phyloP scores from a whole-genome alignment of 139 green algal species.

The Cymbomonas tetramitiformis region DNA sequence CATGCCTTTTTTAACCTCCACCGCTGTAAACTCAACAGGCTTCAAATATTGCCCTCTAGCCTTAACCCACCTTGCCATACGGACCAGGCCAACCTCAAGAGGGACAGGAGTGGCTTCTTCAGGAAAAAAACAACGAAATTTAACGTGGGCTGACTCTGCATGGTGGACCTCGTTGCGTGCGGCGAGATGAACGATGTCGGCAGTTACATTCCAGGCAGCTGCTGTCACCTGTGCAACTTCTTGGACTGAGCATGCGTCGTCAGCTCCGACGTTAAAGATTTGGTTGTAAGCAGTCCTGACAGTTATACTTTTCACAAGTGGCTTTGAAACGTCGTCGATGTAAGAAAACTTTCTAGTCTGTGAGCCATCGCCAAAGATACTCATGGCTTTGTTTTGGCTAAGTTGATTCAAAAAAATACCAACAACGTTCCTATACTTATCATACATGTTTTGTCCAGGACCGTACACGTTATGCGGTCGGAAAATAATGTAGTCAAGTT shows the following conservation, averaged over 20 bases:
- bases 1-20: not conserved
- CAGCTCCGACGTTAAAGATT: not conserved
- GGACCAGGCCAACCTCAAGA: not conserved
- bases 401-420: not conserved
- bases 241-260: not conserved
- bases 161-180: not conserved
- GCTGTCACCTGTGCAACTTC: not conserved
- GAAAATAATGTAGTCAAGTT: not conserved
- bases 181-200: not conserved
- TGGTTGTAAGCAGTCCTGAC: not conserved
- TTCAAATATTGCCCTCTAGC: not conserved
- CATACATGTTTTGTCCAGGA: not conserved
- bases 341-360: not conserved
- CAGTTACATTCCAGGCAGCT: not conserved
- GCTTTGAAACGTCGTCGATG: not conserved
- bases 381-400: not conserved
- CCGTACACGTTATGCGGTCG: not conserved
- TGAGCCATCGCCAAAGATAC: not conserved
- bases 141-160: not conserved
- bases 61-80: not conserved
- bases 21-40: not conserved
- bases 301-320: not conserved
- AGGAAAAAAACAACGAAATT: not conserved
- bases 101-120: too few relatives aligned
- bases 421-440: not conserved